A percentile compares a stretch with the other conserved stretches of the same genome.
These are phyloP conservation scores for Lyophyllum decastes DNA, from an alignment of 768 basidiomycete genomes.

Conservation along the genomic window DNA sequence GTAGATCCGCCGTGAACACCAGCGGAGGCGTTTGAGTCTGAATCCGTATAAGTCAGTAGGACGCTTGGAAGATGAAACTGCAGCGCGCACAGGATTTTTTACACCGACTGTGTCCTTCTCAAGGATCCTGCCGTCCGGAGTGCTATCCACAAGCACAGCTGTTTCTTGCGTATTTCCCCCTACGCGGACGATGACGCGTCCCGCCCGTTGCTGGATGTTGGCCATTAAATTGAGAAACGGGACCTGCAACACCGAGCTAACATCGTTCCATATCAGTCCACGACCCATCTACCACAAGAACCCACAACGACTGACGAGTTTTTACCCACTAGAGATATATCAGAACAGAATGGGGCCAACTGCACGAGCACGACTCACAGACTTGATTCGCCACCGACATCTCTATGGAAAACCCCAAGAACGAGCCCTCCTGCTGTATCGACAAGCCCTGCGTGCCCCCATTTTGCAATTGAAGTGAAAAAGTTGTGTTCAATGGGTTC, in stretches of 20 bases:
- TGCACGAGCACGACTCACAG: constrained; percentile 34
- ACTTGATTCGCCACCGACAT: constrained; percentile 62
- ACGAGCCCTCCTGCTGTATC: constrained; percentile 32
- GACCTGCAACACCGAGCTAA: constrained; percentile 33
- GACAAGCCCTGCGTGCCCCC: constrained; percentile 12
- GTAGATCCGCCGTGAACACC: constrained; percentile 61
- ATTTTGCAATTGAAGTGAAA: constrained; percentile 41
- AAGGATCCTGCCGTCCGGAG: constrained; percentile 40
- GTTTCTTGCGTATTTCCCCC: constrained; percentile 83
- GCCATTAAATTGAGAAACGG: constrained; percentile 81
- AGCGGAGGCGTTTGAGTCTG: constrained; percentile 72
- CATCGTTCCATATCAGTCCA: constrained; percentile 21
- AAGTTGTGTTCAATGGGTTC: constrained; percentile 39
- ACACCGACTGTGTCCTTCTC: constrained; percentile 19
- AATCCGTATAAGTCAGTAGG: not conserved
- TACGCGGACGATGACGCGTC: constrained; percentile 63
- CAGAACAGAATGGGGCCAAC: not conserved
- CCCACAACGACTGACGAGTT: constrained; percentile 37
- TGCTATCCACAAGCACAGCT: constrained; percentile 49
- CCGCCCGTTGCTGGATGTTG: constrained; percentile 66
- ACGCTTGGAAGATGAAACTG: not conserved
- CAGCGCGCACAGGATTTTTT: constrained; percentile 16
- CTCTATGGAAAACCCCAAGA: constrained; percentile 64
- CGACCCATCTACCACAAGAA: not conserved
- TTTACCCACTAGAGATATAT: constrained; percentile 41